Conservation (phyloP, 495 filamentous ascomycete species). For the Hypoxylon rickii region DNA sequence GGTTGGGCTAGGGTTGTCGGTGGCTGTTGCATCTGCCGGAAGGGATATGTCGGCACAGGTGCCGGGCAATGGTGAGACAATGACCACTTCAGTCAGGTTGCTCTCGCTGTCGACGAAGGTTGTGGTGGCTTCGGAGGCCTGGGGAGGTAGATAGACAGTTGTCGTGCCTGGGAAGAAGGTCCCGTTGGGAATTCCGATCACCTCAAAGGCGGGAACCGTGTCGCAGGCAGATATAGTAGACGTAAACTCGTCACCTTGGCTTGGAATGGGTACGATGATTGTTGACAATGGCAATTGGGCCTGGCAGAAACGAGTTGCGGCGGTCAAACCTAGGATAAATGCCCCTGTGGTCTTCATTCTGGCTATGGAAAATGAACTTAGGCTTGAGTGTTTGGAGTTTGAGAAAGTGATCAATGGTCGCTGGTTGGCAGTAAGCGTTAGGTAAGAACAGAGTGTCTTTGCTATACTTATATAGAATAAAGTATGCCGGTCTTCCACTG, state of each 20-base stretch:
- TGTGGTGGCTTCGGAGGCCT: conserved; percentile 2
- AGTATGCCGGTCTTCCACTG: not conserved
- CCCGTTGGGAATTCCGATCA: conserved; percentile 4
- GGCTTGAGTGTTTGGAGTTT: too few species aligned
- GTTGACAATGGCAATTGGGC: conserved; percentile 4
- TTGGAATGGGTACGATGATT: conserved; percentile 4
- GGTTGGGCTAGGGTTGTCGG: not conserved
- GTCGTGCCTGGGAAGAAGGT: conserved; percentile 14
- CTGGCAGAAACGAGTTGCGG: not conserved
- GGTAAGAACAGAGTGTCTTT: not conserved
- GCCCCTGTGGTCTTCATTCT: conserved; percentile 7
- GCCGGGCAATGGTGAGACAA: conserved; percentile 12
- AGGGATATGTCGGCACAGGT: conserved; percentile 5
- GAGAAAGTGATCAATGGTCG: not conserved
- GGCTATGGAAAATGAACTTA: too few species aligned
- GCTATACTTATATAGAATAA: not conserved
- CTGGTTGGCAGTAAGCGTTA: not conserved
- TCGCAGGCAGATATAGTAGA: conserved; percentile 13
- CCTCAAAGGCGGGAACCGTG: conserved; percentile 14
- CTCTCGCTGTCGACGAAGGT: conserved; percentile 6
- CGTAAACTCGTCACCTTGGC: conserved; percentile 1
- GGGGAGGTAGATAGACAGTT: conserved; percentile 14
- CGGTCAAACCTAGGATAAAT: not conserved
- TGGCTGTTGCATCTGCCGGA: not conserved
- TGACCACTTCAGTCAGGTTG: conserved; percentile 17